Base-by-base conservation (phyloP, 2,329 filamentous ascomycete genomes). In the Fusarium nematophilum region DNA sequence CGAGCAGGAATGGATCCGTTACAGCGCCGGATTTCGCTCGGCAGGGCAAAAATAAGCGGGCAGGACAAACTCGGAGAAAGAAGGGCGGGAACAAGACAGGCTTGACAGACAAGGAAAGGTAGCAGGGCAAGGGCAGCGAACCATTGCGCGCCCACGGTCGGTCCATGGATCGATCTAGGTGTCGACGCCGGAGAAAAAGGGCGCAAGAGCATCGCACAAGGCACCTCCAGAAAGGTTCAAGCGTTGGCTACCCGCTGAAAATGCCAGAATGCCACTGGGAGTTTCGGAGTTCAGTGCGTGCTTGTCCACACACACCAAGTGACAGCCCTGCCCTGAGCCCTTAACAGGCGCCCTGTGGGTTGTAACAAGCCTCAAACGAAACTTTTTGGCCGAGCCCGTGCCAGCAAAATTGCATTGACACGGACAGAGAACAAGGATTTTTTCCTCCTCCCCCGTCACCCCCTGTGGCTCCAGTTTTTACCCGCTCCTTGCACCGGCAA, bases 401-500 rank as follows among this genome's bases (percentile, higher is more conserved):
- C 60, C 49, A 63, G 53, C 40, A 63, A 68, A 67, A 68, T 39
- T 57, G 67, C 61, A 62, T 53, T 52, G 57, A 58, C 44, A 52
- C 42, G 34, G 40, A 47, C 49, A 53, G n/a, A 34, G 39, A 45
- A 36, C 40, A 17, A 39, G 40, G 43, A 55, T 50, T 57, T 59
- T 23, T 14, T 45, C 39, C 34, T 43, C 34, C 36, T 47, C 27
- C n/a, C 30, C 45, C 42, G n/a, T n/a, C n/a, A n/a, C 9, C 57
- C 27, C 33, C 27, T 46, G 27, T 15, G 45, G 45, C 57, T 53
- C 65, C 65, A 57, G 44, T 54, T 67, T 67, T 69, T 65, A 69
- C 63, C 66, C 66, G 66, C 66, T 66, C 66, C 64, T 65, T 64
- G 66, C 40, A 66, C n/a, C 62, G 53, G 66, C 51, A 68, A 59